phyloP scores from a whole-genome alignment of 1,284 basidiomycete genomes.

The Puccinia polysora region DNA sequence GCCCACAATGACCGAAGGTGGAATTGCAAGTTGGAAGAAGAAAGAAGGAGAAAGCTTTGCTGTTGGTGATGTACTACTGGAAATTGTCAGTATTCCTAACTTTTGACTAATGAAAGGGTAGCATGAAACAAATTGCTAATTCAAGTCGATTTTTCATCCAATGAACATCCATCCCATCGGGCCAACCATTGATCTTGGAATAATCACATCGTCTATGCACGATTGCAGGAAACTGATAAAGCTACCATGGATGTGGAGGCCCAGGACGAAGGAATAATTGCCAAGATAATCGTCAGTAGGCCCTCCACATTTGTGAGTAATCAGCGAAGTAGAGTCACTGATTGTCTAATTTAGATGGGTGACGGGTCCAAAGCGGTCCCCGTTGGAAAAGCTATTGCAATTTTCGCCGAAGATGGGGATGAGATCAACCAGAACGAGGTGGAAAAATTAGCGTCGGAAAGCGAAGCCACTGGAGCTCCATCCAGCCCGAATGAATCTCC shows the following conservation, averaged over 20 bases:
- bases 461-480: conserved; percentile 47
- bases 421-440: conserved; percentile 76
- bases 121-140: no score
- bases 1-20: conserved; percentile 98
- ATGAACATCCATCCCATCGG: background rate
- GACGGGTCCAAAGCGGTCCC: conserved; percentile 81
- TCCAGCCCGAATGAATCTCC: conserved; percentile 53
- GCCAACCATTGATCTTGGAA: background rate
- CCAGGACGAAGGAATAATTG: conserved; percentile 90
- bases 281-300: conserved; percentile 76
- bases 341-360: conserved; percentile 58
- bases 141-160: conserved; percentile 36
- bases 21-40: conserved; percentile 95
- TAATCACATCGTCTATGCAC: background rate
- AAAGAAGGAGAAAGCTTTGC: conserved; percentile 86
- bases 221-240: conserved; percentile 94
- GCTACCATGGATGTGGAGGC: conserved; percentile 99
- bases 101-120: conserved; percentile 9
- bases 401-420: conserved; percentile 88
- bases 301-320: no score
- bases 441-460: conserved; percentile 52
- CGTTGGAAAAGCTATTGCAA: conserved; percentile 81
- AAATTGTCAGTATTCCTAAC: conserved; percentile 67
- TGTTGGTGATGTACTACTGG: conserved; percentile 85
- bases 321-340: background rate